Evolutionary conservation across 2,329 filamentous ascomycete genomes (phyloP), one percentile per base, ranked within the genome.

Genomic region (Drechslera avenae): DNA sequence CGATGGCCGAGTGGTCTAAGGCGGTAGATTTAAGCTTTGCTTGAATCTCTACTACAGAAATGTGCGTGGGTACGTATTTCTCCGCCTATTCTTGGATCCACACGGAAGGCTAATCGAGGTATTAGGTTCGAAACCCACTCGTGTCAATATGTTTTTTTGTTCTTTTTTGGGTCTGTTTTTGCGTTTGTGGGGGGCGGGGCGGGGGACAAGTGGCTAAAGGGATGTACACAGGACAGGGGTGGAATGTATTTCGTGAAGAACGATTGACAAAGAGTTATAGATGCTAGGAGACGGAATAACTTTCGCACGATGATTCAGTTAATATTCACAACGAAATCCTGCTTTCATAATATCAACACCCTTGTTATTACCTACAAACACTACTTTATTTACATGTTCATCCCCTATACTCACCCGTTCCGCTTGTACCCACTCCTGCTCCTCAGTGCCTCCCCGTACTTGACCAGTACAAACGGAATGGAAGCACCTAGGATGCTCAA

Each of bases 1-100:
- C 59, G 62, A 65, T 66, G 63, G 63, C 63, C 63, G 63, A 66
- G 61, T 64, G 62, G 62, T 66, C 63, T 67, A 67, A 65, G 64
- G 64, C 63, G 66, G 64, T 68, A 68, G 64, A 65, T 66, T 68
- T 66, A 68, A 67, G 64, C 52, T 14, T 7, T 28, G 47, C 48
- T 56, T 53, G 33, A 39, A 56, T 59, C 63, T 64, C 63, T 67
- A 67, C 64, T 67, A 62, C 61, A 59, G 65, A 60, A 67, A 68
- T 60, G 62, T 64, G 64, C 65, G 58, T 65, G 64, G 62, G 26
- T 28, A 28, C 12, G 26, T 28, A 28, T 28, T 10, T 28, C 21
- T 28, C 10, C 6, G 21, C 26, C 7, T 12, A 3, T 4, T 28
- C 26, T 28, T 28, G 23, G 1, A n/a, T n/a, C 3, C 5, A 3